Conservation (phyloP, 2,329 filamentous ascomycete species). For the Dothistroma septosporum region DNA sequence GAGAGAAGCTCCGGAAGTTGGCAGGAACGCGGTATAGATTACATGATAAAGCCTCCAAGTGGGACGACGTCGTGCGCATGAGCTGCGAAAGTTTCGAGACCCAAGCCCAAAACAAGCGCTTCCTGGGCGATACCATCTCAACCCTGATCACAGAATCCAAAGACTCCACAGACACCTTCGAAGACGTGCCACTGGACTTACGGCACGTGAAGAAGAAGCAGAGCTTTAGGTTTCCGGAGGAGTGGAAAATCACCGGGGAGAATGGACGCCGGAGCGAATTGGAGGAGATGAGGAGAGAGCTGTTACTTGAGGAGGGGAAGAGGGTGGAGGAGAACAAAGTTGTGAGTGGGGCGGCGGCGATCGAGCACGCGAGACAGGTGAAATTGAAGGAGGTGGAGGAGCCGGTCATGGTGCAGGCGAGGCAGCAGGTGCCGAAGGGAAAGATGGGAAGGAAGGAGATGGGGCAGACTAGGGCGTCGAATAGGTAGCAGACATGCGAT, state of each 20-base stretch:
- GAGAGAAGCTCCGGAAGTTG: slow-evolving; percentile 80
- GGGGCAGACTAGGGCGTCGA: slow-evolving; percentile 22
- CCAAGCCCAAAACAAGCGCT: slow-evolving; percentile 95
- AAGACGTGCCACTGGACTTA: slow-evolving; percentile 83
- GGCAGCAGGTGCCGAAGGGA: slow-evolving; percentile 26
- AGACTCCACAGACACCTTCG: slow-evolving; percentile 74
- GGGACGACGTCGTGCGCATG: slow-evolving; percentile 77
- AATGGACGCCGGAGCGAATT: slow-evolving; percentile 59
- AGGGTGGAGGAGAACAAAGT: slow-evolving; percentile 49
- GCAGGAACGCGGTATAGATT: slow-evolving; percentile 67
- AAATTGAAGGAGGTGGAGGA: slow-evolving; percentile 25
- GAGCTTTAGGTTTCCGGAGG: slow-evolving; percentile 68
- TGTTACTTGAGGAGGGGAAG: slow-evolving; percentile 52
- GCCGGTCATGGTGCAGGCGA: slow-evolving; percentile 33
- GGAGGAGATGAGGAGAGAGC: slow-evolving; percentile 54
- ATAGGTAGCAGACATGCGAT: not conserved
- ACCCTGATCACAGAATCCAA: slow-evolving; percentile 68
- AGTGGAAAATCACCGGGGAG: slow-evolving; percentile 75
- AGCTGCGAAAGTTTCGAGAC: slow-evolving; percentile 79
- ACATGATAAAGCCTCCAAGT: slow-evolving; percentile 56
- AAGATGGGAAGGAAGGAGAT: slow-evolving; percentile 32
- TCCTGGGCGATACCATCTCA: slow-evolving; percentile 73
- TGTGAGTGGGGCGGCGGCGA: slow-evolving; percentile 28
- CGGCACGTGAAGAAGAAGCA: slow-evolving; percentile 72
- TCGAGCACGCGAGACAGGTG: slow-evolving; percentile 28